These are phyloP conservation scores for Clavariopsis aquatica DNA, from an alignment of 495 filamentous ascomycete genomes.

Conservation along the genomic window DNA sequence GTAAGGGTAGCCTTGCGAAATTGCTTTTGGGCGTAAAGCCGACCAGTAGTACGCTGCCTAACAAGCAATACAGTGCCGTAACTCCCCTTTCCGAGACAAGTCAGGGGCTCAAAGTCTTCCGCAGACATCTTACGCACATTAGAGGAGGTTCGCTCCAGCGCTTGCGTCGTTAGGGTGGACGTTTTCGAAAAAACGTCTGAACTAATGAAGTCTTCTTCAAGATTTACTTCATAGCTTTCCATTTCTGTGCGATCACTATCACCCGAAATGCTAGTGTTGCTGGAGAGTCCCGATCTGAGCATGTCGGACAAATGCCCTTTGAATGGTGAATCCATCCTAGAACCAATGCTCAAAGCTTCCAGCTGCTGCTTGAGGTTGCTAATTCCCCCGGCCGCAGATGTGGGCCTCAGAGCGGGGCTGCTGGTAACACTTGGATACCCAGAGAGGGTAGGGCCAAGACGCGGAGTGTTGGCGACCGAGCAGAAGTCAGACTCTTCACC, in stretches of 20 bases:
- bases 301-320: conserved; percentile 21
- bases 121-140: conserved; percentile 79
- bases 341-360: conserved; percentile 61
- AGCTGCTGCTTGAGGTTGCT: conserved; percentile 76
- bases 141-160: conserved; percentile 41
- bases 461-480: conserved; percentile 56
- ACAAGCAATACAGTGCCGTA: conserved; percentile 93
- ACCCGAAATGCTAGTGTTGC: conserved; percentile 60
- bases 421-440: conserved; percentile 45
- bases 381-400: conserved; percentile 65
- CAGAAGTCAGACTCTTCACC: conserved; percentile 79
- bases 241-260: conserved; percentile 55
- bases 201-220: conserved; percentile 86
- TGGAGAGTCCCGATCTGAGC: conserved; percentile 45
- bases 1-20: conserved; percentile 93
- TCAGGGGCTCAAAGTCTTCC: conserved; percentile 84
- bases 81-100: conserved; percentile 94
- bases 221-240: conserved; percentile 83
- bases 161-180: conserved; percentile 47
- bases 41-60: conserved; percentile 80
- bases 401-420: conserved; percentile 62
- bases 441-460: conserved; percentile 38
- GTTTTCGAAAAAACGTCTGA: conserved; percentile 57
- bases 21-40: conserved; percentile 96
- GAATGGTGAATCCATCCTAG: conserved; percentile 22